A percentile compares a stretch with the other conserved stretches of the same genome.
These are phyloP conservation scores for Capsicum baccatum DNA, from an alignment of 257 asterid genomes.

Conservation along the genomic window DNA sequence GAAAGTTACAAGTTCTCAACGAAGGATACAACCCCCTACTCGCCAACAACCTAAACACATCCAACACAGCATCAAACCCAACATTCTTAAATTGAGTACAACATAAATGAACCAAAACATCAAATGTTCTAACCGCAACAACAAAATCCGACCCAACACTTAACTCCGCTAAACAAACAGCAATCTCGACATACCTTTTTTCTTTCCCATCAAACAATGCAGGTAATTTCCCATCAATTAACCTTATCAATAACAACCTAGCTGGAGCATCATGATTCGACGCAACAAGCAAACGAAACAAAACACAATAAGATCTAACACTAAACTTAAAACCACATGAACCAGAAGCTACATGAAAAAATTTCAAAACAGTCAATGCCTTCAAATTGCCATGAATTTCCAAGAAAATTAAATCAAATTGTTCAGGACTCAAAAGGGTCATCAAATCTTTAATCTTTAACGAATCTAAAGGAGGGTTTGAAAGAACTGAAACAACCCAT, in stretches of 20 bases:
- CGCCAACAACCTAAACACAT: constrained; percentile 55
- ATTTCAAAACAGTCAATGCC: constrained; percentile 66
- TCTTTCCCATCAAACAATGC: constrained; percentile 41
- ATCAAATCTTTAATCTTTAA: constrained; percentile 55
- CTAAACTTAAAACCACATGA: constrained; percentile 58
- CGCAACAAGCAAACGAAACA: constrained; percentile 63
- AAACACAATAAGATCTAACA: constrained; percentile 65
- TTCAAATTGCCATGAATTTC: constrained; percentile 57
- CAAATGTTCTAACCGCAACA: constrained; percentile 54
- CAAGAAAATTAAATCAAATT: constrained; percentile 66
- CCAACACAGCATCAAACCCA: constrained; percentile 62
- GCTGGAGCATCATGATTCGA: constrained; percentile 68
- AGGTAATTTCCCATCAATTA: constrained; percentile 68
- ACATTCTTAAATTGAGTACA: constrained; percentile 55
- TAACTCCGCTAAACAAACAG: constrained; percentile 50
- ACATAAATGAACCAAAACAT: constrained; percentile 77
- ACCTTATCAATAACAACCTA: constrained; percentile 68
- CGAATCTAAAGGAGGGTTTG: constrained; percentile 48
- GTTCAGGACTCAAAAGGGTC: constrained; percentile 48
- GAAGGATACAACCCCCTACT: constrained; percentile 71
- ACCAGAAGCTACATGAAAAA: constrained; percentile 61
- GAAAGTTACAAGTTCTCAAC: constrained; percentile 67
- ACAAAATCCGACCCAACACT: constrained; percentile 38
- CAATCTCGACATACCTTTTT: constrained; percentile 58
- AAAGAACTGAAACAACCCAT: constrained; percentile 58